Percentiles rank a stretch among this genome's conserved stretches.
Evolutionary conservation across 1,284 basidiomycete species (phyloP).

Genomic region (Vanrija sp.): DNA sequence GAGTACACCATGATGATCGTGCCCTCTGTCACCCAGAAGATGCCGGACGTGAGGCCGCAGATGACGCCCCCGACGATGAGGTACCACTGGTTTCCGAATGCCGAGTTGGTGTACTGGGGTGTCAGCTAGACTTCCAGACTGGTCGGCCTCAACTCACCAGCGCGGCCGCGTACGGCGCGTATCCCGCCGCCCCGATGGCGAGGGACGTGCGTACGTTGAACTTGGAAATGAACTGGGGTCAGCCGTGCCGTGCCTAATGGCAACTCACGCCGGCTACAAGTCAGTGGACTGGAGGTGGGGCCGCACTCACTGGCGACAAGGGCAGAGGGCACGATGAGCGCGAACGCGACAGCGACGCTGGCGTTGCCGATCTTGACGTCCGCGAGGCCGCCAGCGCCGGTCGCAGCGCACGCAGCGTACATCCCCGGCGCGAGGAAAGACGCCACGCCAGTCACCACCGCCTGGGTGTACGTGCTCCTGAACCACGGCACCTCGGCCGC

Average conservation of each 20-base stretch:
- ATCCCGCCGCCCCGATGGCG: constrained; percentile 39
- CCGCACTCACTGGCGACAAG: constrained; percentile 18
- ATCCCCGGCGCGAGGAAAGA: constrained; percentile 45
- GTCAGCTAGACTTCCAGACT: constrained; percentile 1
- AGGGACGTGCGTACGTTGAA: constrained; percentile 34
- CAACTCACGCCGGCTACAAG: constrained; percentile 5
- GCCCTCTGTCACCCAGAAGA: constrained; percentile 41
- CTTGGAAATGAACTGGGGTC: constrained; percentile 22
- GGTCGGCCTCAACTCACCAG: constrained; percentile 33
- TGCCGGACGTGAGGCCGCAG: constrained; percentile 44
- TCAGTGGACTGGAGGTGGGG: constrained; percentile 1
- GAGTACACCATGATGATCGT: constrained; percentile 34
- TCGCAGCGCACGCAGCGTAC: constrained; percentile 40
- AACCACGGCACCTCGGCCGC: constrained; percentile 16
- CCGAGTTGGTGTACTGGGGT: constrained; percentile 19
- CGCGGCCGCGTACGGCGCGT: constrained; percentile 42
- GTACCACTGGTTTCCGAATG: constrained; percentile 38
- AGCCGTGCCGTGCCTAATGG: constrained; percentile 1
- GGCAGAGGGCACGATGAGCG: constrained; percentile 43
- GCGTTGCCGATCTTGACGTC: constrained; percentile 46
- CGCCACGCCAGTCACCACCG: constrained; percentile 40
- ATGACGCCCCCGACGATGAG: constrained; percentile 45
- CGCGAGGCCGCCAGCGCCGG: constrained; percentile 25
- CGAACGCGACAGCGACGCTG: constrained; percentile 34
- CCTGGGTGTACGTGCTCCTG: constrained; percentile 21